Evolutionary conservation across 108 stramenopile genomes (phyloP).

Genomic region (Cyclotella choctawhatcheeana): DNA sequence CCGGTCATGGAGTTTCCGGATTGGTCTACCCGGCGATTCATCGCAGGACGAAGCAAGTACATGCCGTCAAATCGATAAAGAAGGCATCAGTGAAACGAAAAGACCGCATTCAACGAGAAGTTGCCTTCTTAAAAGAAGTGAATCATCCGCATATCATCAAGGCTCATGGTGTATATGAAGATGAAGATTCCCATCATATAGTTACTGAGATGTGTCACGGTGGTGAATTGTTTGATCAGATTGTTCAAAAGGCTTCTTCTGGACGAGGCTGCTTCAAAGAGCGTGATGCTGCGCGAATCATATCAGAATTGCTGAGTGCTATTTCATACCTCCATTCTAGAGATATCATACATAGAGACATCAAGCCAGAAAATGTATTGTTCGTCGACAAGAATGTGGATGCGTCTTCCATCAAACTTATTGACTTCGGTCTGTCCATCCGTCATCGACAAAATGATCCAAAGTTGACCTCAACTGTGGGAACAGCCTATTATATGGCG

Average conservation of each 20-base stretch:
- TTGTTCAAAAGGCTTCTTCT: conserved; percentile 49
- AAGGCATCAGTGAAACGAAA: conserved; percentile 1
- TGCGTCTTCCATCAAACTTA: conserved; percentile 52
- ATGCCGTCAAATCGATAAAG: conserved; percentile 15
- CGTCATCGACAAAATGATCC: neutral
- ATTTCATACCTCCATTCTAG: conserved; percentile 62
- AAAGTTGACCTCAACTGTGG: conserved; percentile 1
- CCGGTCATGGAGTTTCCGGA: conserved; percentile 1
- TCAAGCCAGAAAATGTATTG: conserved; percentile 64
- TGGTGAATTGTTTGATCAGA: conserved; percentile 66
- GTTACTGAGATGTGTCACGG: conserved; percentile 66
- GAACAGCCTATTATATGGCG: conserved; percentile 52
- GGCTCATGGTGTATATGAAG: conserved; percentile 56
- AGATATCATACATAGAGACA: conserved; percentile 68
- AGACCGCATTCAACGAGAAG: conserved; percentile 9
- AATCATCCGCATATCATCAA: conserved; percentile 61
- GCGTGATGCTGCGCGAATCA: conserved; percentile 33
- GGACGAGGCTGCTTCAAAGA: conserved; percentile 7
- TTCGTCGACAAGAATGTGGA: conserved; percentile 12
- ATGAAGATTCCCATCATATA: conserved; percentile 53
- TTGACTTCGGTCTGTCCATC: conserved; percentile 68
- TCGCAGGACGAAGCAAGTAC: neutral
- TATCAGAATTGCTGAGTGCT: conserved; percentile 66
- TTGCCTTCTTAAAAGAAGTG: conserved; percentile 10
- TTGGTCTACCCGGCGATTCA: conserved; percentile 7